phyloP scores from a whole-genome alignment of 306 rosid genomes.

The Trifolium fragiferum region DNA sequence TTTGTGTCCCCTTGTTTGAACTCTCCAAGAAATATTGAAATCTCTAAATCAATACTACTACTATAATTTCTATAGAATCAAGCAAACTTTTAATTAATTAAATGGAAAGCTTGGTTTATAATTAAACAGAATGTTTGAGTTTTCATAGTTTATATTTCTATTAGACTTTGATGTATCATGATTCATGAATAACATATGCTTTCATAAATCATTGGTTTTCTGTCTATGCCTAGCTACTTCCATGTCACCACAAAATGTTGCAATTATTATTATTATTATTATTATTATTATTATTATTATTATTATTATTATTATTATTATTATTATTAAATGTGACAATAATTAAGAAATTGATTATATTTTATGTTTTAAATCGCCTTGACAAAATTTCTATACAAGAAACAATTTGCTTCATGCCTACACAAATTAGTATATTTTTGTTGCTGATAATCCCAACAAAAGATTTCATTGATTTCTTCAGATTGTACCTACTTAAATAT shows the following conservation, averaged over 20 bases:
- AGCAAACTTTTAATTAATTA: slow-evolving; percentile 5
- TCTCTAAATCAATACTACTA: slow-evolving; percentile 11
- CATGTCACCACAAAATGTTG: background rate
- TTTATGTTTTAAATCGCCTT: slow-evolving; percentile 3
- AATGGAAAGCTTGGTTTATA: slow-evolving; percentile 34
- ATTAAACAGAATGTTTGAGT: background rate
- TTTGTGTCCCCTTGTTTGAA: slow-evolving; percentile 42
- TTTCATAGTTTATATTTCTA: background rate
- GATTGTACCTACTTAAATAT: slow-evolving; percentile 5
- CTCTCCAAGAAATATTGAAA: slow-evolving; percentile 26
- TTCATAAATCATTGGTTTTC: slow-evolving; percentile 3
- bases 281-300: no score
- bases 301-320: no score
- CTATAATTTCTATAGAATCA: background rate
- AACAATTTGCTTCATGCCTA: slow-evolving; percentile 37
- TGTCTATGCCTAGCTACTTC: background rate
- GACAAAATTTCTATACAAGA: background rate
- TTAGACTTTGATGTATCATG: background rate
- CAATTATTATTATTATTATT: background rate
- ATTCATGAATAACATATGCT: background rate
- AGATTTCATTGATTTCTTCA: slow-evolving; percentile 43
- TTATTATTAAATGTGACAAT: background rate
- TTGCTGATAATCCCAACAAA: slow-evolving; percentile 39
- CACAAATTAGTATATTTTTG: slow-evolving; percentile 28
- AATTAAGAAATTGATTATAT: slow-evolving; percentile 5